phyloP scores from a whole-genome alignment of 202 grass and related monocot genomes.

The Hordeum pubiflorum region DNA sequence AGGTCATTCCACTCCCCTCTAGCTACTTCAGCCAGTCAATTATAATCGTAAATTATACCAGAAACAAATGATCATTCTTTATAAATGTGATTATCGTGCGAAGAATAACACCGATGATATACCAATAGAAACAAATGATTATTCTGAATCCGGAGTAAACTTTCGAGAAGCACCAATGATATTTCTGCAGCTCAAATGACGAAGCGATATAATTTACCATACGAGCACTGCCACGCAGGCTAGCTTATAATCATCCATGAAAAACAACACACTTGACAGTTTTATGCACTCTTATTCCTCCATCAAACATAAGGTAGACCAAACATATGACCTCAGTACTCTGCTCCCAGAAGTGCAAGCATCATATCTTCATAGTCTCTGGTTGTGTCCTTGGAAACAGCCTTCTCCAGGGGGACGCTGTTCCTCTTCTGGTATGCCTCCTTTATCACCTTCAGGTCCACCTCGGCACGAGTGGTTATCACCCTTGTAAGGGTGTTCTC shows the following conservation, averaged over 20 bases:
- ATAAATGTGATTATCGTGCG: no score
- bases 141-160: neutral
- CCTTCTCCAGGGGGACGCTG: slow-evolving; percentile 49
- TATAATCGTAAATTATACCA: no score
- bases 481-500: slow-evolving; percentile 71
- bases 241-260: slow-evolving; percentile 22
- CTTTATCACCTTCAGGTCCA: slow-evolving; percentile 73
- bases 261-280: neutral
- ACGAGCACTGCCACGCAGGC: slow-evolving; percentile 7
- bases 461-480: slow-evolving; percentile 67
- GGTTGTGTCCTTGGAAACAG: slow-evolving; percentile 60
- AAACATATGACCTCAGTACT: slow-evolving; percentile 9
- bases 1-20: no score
- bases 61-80: no score
- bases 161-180: neutral
- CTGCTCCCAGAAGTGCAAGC: slow-evolving; percentile 56
- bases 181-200: neutral
- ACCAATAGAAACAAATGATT: no score
- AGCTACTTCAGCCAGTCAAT: no score
- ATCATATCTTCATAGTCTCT: slow-evolving; percentile 75
- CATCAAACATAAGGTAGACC: neutral
- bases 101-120: no score
- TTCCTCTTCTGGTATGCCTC: slow-evolving; percentile 78
- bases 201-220: neutral
- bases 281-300: slow-evolving; percentile 9